Base-by-base conservation (phyloP, 345 rosid genomes). In the Excoecaria cochinchinensis region DNA sequence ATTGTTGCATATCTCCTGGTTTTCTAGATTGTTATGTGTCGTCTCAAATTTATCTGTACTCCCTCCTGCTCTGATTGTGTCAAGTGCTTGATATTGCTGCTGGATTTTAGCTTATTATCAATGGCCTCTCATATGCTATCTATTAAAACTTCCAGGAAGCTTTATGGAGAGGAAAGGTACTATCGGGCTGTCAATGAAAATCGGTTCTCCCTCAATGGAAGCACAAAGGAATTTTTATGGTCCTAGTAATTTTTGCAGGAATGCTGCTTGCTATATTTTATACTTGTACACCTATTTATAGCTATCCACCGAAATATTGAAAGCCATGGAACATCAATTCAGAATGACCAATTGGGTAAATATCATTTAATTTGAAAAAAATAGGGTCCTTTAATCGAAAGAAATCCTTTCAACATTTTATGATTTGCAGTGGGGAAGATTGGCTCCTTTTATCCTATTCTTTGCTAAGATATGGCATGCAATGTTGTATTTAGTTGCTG, bases 161-260 rank as follows among this genome's bases (percentile, higher is more conserved):
- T 90, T 51, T 93, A 93, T 52, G 92, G 82, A 52, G 87, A 87
- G 78, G 92, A 85, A 74, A 84, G 77, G 39, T 91, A 90, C 79
- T 84, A 79, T 74, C 73, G 82, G 74, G 65, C 69, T 53, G 80
- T 87, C 59, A 77, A 71, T 44, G 77, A 75, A 73, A 80, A 84
- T 74, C 80, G 89, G 59, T 61, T 64, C 21, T 3, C 77, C 38
- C 71, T 53, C 62, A 46, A 62, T 17, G 59, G 67, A 46, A 55
- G 59, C 59, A 46, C 14, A 46, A 36, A 67, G 4, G 39, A 57
- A 47, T 3, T 25, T 5, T 24, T 17, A 40, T 78, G 50, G 72
- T 42, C 22, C 40, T 24, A 56, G 22, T 72, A 53, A 40, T 10
- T 24, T 48, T 47, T 14, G 31, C 9, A 31, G 21, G 48, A 50